Base-by-base conservation (phyloP, 139 green algal species). In the Closterium sp. region DNA sequence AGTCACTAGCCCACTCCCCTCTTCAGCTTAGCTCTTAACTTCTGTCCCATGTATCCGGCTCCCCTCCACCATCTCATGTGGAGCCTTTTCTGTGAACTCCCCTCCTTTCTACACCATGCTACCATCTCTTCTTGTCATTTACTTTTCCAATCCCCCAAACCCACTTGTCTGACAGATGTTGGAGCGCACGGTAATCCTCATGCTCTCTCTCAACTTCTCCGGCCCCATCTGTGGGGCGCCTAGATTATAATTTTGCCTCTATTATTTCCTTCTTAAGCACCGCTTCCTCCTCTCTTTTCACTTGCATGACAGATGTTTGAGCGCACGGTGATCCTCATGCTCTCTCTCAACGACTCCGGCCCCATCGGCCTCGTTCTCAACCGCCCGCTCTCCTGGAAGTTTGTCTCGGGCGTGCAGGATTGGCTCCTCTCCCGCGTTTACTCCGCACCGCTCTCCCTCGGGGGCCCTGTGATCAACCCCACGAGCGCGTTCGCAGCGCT, bases 221-320 rank as follows among this genome's bases (percentile, higher is more conserved):
- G 16, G 55, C 55, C 55, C 55, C 55, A 28, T 76, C 55, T 3
- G 12, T 19, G n/a, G n/a, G n/a, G n/a, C n/a, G n/a, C n/a, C n/a
- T n/a, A n/a, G n/a, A n/a, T n/a, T n/a, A n/a, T n/a, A n/a, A n/a
- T n/a, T n/a, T n/a, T n/a, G n/a, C n/a, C n/a, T n/a, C n/a, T n/a
- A n/a, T n/a, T n/a, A n/a, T n/a, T n/a, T n/a, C n/a, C n/a, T n/a
- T n/a, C n/a, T n/a, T n/a, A n/a, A n/a, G n/a, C n/a, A n/a, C n/a
- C n/a, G n/a, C n/a, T n/a, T n/a, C n/a, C n/a, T n/a, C n/a, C n/a
- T n/a, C n/a, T n/a, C n/a, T n/a, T n/a, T n/a, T n/a, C n/a, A n/a
- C n/a, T n/a, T n/a, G n/a, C n/a, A n/a, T n/a, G n/a, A n/a, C 83
- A 86, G 83, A 86, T 86, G 83, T 86, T 86, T 86, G 83, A 86